These are phyloP conservation scores for Pestalotiopsis sp. DNA, from an alignment of 2,329 filamentous ascomycete species.

Conservation along the genomic window DNA sequence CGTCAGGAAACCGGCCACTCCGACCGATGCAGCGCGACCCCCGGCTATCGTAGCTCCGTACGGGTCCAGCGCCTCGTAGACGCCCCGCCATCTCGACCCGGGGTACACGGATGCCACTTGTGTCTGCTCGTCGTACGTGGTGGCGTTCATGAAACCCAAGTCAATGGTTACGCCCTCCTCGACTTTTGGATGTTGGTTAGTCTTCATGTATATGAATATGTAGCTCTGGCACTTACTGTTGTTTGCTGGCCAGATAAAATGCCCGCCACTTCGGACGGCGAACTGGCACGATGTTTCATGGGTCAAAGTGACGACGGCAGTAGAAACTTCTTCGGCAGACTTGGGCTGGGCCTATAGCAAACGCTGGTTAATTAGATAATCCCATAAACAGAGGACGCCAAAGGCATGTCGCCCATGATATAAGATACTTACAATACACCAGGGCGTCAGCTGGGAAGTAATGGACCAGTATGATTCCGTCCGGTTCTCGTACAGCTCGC, in stretches of 20 bases:
- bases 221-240: constrained; percentile 8
- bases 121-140: constrained; percentile 29
- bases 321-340: constrained; percentile 13
- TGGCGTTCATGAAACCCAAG: constrained; percentile 28
- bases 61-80: constrained; percentile 23
- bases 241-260: constrained; percentile 16
- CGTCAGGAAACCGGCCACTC: constrained; percentile 28
- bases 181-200: not conserved
- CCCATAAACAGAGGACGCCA: not conserved
- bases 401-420: not conserved
- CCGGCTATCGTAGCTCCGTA: constrained; percentile 23
- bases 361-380: not conserved
- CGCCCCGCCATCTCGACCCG: constrained; percentile 25
- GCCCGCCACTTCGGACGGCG: constrained; percentile 17
- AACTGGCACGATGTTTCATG: constrained; percentile 18
- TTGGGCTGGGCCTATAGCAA: constrained; percentile 2
- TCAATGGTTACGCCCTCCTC: constrained; percentile 19
- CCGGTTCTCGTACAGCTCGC: constrained; percentile 5
- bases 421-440: constrained; percentile 11
- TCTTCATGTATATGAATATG: too few relatives aligned
- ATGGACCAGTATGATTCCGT: constrained; percentile 14
- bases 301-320: constrained; percentile 16
- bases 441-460: constrained; percentile 12
- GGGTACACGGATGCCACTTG: constrained; percentile 34
- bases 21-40: constrained; percentile 26